Base-by-base conservation (phyloP, 1,284 basidiomycete species). In the Boletellus dicymbophilus region DNA sequence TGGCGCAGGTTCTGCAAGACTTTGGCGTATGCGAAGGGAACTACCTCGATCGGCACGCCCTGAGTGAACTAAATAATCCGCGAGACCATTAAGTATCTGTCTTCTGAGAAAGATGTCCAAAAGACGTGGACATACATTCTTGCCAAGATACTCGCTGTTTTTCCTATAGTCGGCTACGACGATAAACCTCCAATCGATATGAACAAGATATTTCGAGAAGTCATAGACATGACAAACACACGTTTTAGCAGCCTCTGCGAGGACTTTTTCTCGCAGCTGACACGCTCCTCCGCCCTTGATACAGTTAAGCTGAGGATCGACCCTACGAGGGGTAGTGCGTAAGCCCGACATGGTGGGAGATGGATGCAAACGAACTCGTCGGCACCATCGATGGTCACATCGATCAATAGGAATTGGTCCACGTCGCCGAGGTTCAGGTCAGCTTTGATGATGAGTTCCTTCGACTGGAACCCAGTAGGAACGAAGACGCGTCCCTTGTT, bases 231-330 rank as follows among this genome's bases (percentile, higher is more conserved):
- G 31, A 40, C 27, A 30, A 26, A 51, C 46, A 48, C 49, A 90
- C 79, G 87, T 93, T 59, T 83, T 82, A n/a, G 97, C 95, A 18
- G 94, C 94, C 69, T 98, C 96, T 4, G 94, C 95, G 18, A 99
- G 81, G 4, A 99, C 95, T 72, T 99, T 99, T 73, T 99, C 97
- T 31, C 95, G 84, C 30, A 99, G 73, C 62, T 99, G 97, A 70
- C 96, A 98, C 2, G 95, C 96, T 11, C 96, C 96, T 49, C 96
- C 96, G 13, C 96, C 96, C 72, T 99, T 99, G 76, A 99, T 96
- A 54, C 91, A 91, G 74, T 99, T 97, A 47, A 99, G 77, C 34
- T 85, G 73, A 37, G 78, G 71, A 71, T 98, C 95, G 28, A 98
- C 93, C 71, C 93, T 95, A 60, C 28, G 33, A 26, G 31, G 38